These are phyloP conservation scores for Fusarium drepaniforme DNA, from an alignment of 2,329 filamentous ascomycete genomes.

Conservation along the genomic window DNA sequence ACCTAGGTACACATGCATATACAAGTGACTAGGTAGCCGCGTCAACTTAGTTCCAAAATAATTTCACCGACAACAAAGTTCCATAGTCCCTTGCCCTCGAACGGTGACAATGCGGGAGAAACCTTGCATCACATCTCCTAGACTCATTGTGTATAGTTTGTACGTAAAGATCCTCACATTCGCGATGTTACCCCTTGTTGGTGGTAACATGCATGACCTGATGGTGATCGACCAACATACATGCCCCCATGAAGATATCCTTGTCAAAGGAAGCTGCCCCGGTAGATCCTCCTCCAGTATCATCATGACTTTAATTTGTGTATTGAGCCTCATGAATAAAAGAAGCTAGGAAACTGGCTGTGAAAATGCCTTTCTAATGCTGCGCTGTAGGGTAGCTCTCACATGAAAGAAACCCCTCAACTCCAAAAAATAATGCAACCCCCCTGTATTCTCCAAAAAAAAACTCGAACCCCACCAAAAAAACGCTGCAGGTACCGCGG, in stretches of 20 bases:
- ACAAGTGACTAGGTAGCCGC: neutral
- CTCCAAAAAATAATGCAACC: slow-evolving; percentile 23
- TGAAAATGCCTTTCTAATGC: too few relatives aligned
- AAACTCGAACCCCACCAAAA: slow-evolving; percentile 11
- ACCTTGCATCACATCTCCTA: neutral
- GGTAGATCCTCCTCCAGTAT: neutral
- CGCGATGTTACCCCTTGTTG: neutral
- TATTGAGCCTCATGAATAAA: neutral
- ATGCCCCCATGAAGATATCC: neutral
- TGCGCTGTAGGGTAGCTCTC: slow-evolving; percentile 26
- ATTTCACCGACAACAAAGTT: neutral
- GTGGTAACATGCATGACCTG: neutral
- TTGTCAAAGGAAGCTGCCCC: neutral
- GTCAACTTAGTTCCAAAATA: neutral
- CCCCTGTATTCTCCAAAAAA: slow-evolving; percentile 27
- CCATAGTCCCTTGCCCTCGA: neutral
- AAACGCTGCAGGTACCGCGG: neutral
- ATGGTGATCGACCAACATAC: neutral
- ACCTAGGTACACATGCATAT: neutral
- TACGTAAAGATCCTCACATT: neutral
- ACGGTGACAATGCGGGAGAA: neutral
- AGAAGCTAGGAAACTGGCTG: too few relatives aligned
- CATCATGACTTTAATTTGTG: neutral
- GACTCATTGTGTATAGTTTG: neutral
- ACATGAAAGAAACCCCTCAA: slow-evolving; percentile 25